Evolutionary conservation across 768 basidiomycete genomes (phyloP), one percentile per base, ranked within the genome.

Genomic region (Pilatotrama ljubarskyi): DNA sequence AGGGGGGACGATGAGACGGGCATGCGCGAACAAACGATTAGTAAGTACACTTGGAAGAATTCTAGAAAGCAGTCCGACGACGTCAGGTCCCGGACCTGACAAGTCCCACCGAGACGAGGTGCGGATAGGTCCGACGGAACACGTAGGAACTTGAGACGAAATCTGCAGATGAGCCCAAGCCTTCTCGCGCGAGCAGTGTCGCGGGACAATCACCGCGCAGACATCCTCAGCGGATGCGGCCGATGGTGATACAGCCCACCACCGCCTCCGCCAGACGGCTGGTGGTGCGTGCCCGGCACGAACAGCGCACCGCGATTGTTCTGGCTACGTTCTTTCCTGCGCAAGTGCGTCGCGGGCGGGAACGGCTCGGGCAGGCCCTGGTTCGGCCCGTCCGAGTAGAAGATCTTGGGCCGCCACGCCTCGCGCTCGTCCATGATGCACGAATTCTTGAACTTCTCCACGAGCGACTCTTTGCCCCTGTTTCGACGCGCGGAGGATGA

Each of bases 371-470:
- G 84, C 22, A 87, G 76, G 7, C 93, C 93, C 72, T 87, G 83
- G 52, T 84, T 77, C 8, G 83, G 81, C 2, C 93, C 93, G 41
- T 81, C 81, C 26, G 91, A 89, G 69, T 86, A 87, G 72, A 90
- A 92, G 55, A 95, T 91, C 68, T 90, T 88, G 3, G 93, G 93
- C 22, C 89, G 83, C 88, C 90, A 93, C 14, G 82, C 80, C 69
- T 88, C 87, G 35, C 83, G 83, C 70, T 92, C 90, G 72, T 94
- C 91, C 90, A 95, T 93, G 59, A 94, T 91, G 54, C 86, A 81
- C 25, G 91, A 93, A 68, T 94, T 95, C 70, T 91, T 90, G 81
- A 95, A 95, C 73, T 95, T 93, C 71, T 92, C 91, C 49, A 95
- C 86, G 38, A 93, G 82, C 0, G 92, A 88, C 73, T 93, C 91